These are phyloP conservation scores for Nelumbo lutea DNA, from an alignment of 164 flowering plant genomes.

Conservation along the genomic window DNA sequence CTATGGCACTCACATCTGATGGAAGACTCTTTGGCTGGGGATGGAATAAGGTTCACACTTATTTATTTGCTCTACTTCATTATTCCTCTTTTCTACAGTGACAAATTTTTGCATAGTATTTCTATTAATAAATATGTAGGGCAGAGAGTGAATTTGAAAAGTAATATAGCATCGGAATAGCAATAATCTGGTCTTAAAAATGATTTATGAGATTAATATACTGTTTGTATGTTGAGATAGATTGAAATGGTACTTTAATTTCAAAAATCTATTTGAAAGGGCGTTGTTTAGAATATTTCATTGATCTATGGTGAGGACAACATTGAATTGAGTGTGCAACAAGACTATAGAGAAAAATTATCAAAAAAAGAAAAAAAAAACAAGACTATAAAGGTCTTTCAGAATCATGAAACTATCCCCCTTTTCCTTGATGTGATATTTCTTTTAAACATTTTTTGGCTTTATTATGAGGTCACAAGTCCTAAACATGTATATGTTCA, in stretches of 20 bases:
- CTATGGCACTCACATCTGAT: slow-evolving; percentile 87
- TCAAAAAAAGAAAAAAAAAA: too few species aligned
- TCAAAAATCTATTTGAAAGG: background rate
- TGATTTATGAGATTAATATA: background rate
- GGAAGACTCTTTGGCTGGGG: slow-evolving; percentile 99
- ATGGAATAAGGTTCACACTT: slow-evolving; percentile 80
- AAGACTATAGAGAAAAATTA: too few species aligned
- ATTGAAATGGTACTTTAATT: background rate
- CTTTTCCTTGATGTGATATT: too few species aligned
- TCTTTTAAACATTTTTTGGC: too few species aligned
- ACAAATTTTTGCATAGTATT: background rate
- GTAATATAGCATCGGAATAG: background rate
- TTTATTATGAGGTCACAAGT: too few species aligned
- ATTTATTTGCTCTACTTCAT: background rate
- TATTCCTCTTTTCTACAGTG: background rate
- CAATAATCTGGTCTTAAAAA: background rate
- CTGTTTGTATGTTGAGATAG: background rate
- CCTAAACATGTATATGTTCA: too few species aligned
- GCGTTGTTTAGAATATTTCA: too few species aligned
- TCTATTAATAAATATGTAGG: background rate
- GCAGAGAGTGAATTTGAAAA: background rate
- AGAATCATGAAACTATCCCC: too few species aligned
- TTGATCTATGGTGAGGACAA: too few species aligned
- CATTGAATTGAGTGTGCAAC: too few species aligned
- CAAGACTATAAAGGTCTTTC: too few species aligned